Evolutionary conservation across 352 stramenopile genomes (phyloP), one percentile per base, ranked within the genome.

Genomic region (Pythium myriotylum): DNA sequence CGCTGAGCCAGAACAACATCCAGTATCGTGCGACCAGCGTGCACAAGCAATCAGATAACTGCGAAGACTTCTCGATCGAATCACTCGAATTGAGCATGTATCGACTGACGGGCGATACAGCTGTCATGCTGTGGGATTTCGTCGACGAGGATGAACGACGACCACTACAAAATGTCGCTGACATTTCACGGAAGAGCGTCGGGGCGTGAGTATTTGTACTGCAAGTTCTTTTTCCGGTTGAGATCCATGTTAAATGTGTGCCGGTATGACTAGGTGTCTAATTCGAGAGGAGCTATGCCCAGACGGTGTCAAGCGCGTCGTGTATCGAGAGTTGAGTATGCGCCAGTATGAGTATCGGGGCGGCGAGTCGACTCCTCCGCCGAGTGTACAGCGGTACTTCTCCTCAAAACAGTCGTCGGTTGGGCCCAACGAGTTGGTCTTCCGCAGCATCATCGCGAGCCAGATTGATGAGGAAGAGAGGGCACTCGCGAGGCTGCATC

Each of bases 111-210:
- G 58, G 68, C 3, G 43, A 58, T 37, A 67, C 64, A 41, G 68
- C 62, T 16, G 51, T 75, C 29, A 23, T 65, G 39, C 10, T 74
- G 2, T 79, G 60, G 68, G 68, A 75, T 47, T 72, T 59, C 43
- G 53, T 78, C 1, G 68, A 73, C 37, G 53, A 59, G 17, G 68
- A 75, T 33, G 68, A 72, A n/a, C 41, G 70, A 14, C 65, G 67
- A 27, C 64, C 63, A 17, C 22, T 62, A 4, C 22, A 41, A 50
- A 17, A 5, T 23, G 1, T 35, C 29, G 67, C 53, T 22, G 62
- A 64, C 20, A 67, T 72, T 37, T 67, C 67, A 20, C 68, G 59
- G 20, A 19, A 66, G 32, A 20, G 32, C 42, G 23, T 47, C 32
- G 59, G 59, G 33, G 59, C 59, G 51, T 59, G 40, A 17, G 50